Evolutionary conservation across 495 filamentous ascomycete species (phyloP).

Genomic region (Neurospora pannonica): DNA sequence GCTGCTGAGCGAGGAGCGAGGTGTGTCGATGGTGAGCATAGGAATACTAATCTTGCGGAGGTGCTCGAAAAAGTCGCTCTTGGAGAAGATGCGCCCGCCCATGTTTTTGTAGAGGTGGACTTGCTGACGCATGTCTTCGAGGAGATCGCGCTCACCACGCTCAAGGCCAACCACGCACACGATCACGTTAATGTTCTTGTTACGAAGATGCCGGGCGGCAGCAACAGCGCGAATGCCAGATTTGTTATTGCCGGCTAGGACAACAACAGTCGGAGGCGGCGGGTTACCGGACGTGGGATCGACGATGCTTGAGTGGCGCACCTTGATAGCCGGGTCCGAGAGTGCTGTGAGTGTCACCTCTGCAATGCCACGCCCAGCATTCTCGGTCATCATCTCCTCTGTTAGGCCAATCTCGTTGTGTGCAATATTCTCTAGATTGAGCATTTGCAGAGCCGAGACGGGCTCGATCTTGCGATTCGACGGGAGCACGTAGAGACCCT

Average conservation of each 20-base stretch:
- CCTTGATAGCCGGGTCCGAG: constrained; percentile 44
- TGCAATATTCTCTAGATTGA: constrained; percentile 82
- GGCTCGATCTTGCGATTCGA: constrained; percentile 68
- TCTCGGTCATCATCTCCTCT: constrained; percentile 85
- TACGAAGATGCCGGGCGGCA: constrained; percentile 76
- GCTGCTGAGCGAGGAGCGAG: constrained; percentile 22
- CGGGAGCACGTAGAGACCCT: constrained; percentile 42
- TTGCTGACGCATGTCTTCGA: constrained; percentile 66
- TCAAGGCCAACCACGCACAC: constrained; percentile 78
- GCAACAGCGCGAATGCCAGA: constrained; percentile 75
- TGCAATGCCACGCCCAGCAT: constrained; percentile 78
- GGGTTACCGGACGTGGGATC: constrained; percentile 16
- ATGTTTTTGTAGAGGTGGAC: constrained; percentile 67
- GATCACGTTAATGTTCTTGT: constrained; percentile 66
- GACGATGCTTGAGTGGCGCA: constrained; percentile 32
- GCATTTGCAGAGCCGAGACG: constrained; percentile 75
- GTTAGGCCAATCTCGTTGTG: constrained; percentile 74
- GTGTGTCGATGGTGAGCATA: constrained; percentile 28
- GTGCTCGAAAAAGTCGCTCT: constrained; percentile 44
- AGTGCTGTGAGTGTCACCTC: constrained; percentile 63
- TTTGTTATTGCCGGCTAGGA: constrained; percentile 82
- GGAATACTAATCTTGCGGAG: constrained; percentile 31
- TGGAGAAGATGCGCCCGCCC: constrained; percentile 57
- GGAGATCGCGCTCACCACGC: constrained; percentile 49
- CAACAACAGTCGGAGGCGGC: constrained; percentile 54